Evolutionary conservation across 1,284 basidiomycete genomes (phyloP).

Genomic region (Irpex sp.): DNA sequence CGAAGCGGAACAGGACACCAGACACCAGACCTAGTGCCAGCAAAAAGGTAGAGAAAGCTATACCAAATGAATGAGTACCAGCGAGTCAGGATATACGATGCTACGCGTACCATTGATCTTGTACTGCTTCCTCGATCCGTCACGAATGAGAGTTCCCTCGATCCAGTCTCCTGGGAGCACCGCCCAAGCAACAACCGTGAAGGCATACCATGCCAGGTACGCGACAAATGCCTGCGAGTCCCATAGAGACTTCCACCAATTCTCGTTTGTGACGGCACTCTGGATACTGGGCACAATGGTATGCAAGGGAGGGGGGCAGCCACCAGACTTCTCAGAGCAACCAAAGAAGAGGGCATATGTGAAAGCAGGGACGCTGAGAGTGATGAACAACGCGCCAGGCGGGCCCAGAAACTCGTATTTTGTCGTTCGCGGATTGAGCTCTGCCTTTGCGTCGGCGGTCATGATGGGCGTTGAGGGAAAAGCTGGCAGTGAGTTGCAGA

Average conservation of each 20-base stretch:
- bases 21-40: conserved; percentile 69
- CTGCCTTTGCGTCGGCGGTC: conserved; percentile 4
- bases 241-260: conserved; percentile 75
- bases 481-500: not conserved
- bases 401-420: conserved; percentile 88
- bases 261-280: conserved; percentile 41
- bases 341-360: conserved; percentile 83
- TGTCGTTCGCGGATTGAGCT: conserved; percentile 64
- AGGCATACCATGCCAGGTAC: conserved; percentile 91
- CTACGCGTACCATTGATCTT: conserved; percentile 85
- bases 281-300: conserved; percentile 42
- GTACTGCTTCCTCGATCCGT: conserved; percentile 79
- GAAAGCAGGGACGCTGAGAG: conserved; percentile 68
- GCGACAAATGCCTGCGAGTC: conserved; percentile 74
- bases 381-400: conserved; percentile 73
- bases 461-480: not conserved
- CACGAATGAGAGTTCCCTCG: conserved; percentile 75
- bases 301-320: conserved; percentile 62
- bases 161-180: conserved; percentile 87
- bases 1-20: conserved; percentile 71
- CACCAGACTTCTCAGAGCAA: conserved; percentile 77
- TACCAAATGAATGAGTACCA: conserved; percentile 1
- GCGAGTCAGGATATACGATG: not conserved
- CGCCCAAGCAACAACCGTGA: conserved; percentile 79
- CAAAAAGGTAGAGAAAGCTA: conserved; percentile 87